Evolutionary conservation across 768 basidiomycete species (phyloP), one percentile per base, ranked within the genome.

Genomic region (Phaffia australis): DNA sequence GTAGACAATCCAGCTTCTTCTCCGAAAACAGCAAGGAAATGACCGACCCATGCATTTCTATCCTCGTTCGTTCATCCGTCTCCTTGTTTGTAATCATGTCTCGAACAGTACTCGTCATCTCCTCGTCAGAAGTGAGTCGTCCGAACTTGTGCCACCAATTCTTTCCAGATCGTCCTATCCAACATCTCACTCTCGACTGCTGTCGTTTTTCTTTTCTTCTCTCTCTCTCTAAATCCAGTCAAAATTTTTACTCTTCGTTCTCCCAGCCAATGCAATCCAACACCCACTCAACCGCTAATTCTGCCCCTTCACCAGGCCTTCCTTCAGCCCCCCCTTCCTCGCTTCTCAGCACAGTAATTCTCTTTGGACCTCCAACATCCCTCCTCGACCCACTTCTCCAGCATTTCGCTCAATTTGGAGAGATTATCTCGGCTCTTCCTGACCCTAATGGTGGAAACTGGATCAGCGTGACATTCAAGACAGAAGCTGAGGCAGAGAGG

Each of bases 351-450:
- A 54, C 72, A 18, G 79, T 93, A 47, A 80, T 90, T 72, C 84
- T 93, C 60, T 93, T 89, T 69, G 90, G 90, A n/a, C 93, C 90
- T 74, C 89, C 90, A 6, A 79, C 83, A 42, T 87, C 90, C 75
- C 84, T 84, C 72, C 87, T 86, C 74, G 83, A 81, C 61, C 73
- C 84, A 19, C 63, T 76, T 32, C 64, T 74, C 63, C 63, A 71
- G 19, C 65, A 71, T 54, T 77, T 93, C 25, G 54, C 73, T 7
- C 66, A 71, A 21, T 69, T 74, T 11, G 88, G 87, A 9, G 82
- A 83, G 18, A 77, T 84, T 46, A 85, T 86, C 2, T 85, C 86
- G 21, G 80, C 85, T 0, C 84, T 88, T 56, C 81, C 81, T 14
- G 83, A 85, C 72, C 75, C 79, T 0, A 86, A 88, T 52, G 82